Conservation (phyloP, 345 rosid genomes). For the Melaleuca quinquenervia region DNA sequence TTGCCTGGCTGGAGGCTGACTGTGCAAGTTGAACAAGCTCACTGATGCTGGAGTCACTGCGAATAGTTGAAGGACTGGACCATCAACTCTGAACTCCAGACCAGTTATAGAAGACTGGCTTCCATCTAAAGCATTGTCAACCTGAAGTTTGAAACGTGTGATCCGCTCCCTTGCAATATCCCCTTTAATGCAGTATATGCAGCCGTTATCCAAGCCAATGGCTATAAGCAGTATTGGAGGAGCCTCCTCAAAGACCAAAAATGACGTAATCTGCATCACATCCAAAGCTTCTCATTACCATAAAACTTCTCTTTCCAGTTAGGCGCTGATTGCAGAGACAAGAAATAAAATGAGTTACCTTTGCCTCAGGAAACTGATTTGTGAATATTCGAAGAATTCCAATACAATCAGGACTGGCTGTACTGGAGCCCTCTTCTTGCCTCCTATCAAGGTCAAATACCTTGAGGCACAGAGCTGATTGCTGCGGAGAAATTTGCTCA, state of each 20-base stretch:
- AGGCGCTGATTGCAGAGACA: not conserved
- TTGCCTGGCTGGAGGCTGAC: conserved; percentile 66
- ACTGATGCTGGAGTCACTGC: conserved; percentile 77
- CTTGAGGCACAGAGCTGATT: conserved; percentile 78
- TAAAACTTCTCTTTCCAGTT: not conserved
- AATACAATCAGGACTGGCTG: conserved; percentile 64
- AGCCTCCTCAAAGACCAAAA: conserved; percentile 89
- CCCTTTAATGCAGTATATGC: conserved; percentile 88
- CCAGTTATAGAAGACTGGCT: conserved; percentile 49
- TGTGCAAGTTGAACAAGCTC: conserved; percentile 59
- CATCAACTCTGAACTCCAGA: conserved; percentile 81
- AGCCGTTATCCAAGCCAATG: conserved; percentile 78
- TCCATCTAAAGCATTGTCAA: conserved; percentile 30
- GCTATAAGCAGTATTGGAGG: conserved; percentile 90
- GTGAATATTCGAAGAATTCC: conserved; percentile 86
- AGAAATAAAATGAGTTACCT: conserved; percentile 30
- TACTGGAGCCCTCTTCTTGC: conserved; percentile 79
- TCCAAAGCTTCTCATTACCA: not conserved
- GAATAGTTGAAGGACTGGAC: conserved; percentile 77
- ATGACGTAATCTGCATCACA: conserved; percentile 73
- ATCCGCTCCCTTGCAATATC: conserved; percentile 95
- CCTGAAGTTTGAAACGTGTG: conserved; percentile 78
- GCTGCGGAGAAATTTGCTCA: conserved; percentile 68
- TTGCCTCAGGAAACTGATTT: conserved; percentile 85
- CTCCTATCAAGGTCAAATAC: conserved; percentile 87